phyloP scores from a whole-genome alignment of 2,329 filamentous ascomycete genomes.

The Nemania bipapillata region DNA sequence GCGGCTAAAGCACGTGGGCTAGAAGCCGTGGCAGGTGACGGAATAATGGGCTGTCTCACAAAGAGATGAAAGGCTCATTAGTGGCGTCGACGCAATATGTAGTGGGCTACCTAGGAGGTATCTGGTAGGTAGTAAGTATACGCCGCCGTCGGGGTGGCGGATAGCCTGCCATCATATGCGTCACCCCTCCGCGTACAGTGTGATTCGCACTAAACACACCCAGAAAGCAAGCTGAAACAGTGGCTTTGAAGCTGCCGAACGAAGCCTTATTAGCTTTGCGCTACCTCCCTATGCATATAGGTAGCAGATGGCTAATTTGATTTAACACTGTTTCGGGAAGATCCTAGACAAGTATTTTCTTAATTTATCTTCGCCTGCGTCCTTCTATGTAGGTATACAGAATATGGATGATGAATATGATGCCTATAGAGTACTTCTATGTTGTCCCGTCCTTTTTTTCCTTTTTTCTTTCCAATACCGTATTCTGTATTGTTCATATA shows the following conservation, averaged over 20 bases:
- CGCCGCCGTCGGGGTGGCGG: neutral
- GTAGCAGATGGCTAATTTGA: neutral
- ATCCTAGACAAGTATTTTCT: neutral
- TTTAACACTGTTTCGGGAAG: neutral
- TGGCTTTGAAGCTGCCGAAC: neutral
- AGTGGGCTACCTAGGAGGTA: no score
- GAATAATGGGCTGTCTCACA: conserved; percentile 25
- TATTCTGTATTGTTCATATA: no score
- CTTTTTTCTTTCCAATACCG: neutral
- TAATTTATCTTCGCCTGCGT: neutral
- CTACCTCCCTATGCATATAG: no score
- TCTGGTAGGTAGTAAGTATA: no score
- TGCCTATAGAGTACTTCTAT: conserved; percentile 16
- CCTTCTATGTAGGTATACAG: no score
- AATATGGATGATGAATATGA: conserved; percentile 6
- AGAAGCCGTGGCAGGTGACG: conserved; percentile 17
- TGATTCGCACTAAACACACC: neutral
- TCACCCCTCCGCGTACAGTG: neutral
- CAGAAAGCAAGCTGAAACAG: conserved; percentile 3
- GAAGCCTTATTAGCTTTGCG: no score
- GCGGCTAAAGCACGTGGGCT: conserved; percentile 33
- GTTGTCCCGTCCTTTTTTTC: neutral
- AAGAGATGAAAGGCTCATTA: conserved; percentile 27
- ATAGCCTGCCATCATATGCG: neutral
- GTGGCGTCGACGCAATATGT: conserved; percentile 4